Evolutionary conservation across 352 stramenopile genomes (phyloP).

Genomic region (Phytophthora ohioensis): DNA sequence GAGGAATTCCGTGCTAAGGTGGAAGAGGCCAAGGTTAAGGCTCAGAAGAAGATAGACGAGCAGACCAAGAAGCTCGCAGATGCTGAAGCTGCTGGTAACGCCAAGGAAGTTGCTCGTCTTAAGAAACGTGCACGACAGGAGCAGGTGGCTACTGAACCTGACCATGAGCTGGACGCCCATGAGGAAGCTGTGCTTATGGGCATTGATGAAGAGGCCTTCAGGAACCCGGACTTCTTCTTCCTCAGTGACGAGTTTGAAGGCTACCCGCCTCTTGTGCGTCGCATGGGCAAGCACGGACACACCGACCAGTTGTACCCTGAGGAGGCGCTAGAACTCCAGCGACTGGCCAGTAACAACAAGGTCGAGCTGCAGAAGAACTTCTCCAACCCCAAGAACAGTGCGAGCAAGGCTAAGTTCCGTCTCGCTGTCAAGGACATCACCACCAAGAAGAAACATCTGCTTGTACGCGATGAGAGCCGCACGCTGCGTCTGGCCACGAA

Average conservation of each 20-base stretch:
- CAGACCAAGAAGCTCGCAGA: slow-evolving; percentile 55
- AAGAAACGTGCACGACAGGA: slow-evolving; percentile 66
- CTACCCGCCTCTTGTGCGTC: slow-evolving; percentile 78
- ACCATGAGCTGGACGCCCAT: slow-evolving; percentile 64
- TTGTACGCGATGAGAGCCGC: slow-evolving; percentile 65
- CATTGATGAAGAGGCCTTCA: slow-evolving; percentile 73
- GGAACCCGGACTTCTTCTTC: slow-evolving; percentile 90
- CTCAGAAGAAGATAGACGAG: slow-evolving; percentile 45
- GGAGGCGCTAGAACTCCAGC: slow-evolving; percentile 79
- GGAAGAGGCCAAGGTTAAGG: slow-evolving; percentile 62
- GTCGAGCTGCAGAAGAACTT: slow-evolving; percentile 80
- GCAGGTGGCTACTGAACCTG: slow-evolving; percentile 51
- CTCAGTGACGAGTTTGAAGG: slow-evolving; percentile 86
- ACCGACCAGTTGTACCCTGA: slow-evolving; percentile 86
- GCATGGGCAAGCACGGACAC: slow-evolving; percentile 82
- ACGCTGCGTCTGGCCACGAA: slow-evolving; percentile 76
- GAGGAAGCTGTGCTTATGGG: slow-evolving; percentile 67
- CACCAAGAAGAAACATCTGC: slow-evolving; percentile 80
- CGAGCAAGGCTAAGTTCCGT: slow-evolving; percentile 72
- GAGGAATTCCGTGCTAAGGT: slow-evolving; percentile 74
- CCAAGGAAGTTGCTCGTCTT: slow-evolving; percentile 65
- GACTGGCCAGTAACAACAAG: slow-evolving; percentile 78
- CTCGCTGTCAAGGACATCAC: slow-evolving; percentile 87
- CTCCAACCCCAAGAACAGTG: slow-evolving; percentile 62
- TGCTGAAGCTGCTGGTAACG: slow-evolving; percentile 58